phyloP scores from a whole-genome alignment of 768 basidiomycete genomes.

The Gloeopeniophorella convolvens region DNA sequence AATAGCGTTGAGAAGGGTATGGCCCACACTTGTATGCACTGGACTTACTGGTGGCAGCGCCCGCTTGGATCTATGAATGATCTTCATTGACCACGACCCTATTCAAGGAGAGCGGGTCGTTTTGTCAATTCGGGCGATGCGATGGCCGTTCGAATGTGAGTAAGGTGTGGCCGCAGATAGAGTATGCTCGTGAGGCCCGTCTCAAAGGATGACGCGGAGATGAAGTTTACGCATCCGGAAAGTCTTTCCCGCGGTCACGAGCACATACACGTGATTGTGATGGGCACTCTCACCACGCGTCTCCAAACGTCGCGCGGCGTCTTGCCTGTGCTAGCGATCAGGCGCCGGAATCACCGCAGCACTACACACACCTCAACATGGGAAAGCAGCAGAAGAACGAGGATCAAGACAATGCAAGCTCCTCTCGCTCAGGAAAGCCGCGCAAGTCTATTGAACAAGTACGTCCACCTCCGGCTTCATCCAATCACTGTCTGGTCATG shows the following conservation, averaged over 20 bases:
- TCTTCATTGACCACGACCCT: conserved; percentile 73
- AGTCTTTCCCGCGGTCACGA: conserved; percentile 15
- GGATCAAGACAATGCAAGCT: not conserved
- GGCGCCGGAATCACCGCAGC: too few species aligned
- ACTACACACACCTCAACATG: not conserved
- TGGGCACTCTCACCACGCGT: too few species aligned
- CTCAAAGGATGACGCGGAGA: conserved; percentile 19
- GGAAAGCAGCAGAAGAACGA: not conserved
- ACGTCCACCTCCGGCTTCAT: not conserved
- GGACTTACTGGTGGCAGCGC: conserved; percentile 64
- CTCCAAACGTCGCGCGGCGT: too few species aligned
- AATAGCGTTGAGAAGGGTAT: conserved; percentile 19
- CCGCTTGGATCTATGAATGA: conserved; percentile 80
- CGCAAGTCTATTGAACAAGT: conserved; percentile 2
- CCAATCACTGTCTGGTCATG: not conserved
- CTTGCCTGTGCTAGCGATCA: too few species aligned
- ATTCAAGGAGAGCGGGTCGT: conserved; percentile 27
- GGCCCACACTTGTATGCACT: conserved; percentile 6
- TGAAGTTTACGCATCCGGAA: not conserved
- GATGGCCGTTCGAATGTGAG: conserved; percentile 3
- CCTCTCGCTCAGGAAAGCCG: not conserved
- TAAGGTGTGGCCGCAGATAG: conserved; percentile 7
- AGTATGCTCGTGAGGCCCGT: not conserved
- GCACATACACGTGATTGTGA: too few species aligned
- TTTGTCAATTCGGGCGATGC: not conserved